Base-by-base conservation (phyloP, 768 basidiomycete species). In the Calocera viscosa region DNA sequence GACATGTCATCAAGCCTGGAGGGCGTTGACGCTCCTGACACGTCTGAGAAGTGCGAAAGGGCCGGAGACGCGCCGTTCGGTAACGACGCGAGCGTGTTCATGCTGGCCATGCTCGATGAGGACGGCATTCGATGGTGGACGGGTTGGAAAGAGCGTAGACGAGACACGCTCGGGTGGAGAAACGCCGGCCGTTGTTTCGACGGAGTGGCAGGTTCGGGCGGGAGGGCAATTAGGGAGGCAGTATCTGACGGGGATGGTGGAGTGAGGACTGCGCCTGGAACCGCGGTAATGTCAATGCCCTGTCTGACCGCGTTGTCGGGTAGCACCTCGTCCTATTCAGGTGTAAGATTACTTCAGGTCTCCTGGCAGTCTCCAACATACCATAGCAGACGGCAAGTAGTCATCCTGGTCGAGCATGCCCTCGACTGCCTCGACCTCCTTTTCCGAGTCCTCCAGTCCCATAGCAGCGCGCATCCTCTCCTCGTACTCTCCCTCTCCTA, bases 21-120 rank as follows among this genome's bases (percentile, higher is more conserved):
- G n/a, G 78, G 74, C 34, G 88, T 87, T 0, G 89, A 87, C 40
- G 80, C 77, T 64, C 85, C 83, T 16, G 90, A 93, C 32, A 91
- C 79, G 1, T 86, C 84, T 3, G 85, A 86, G 72, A 88, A 83
- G 69, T 84, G 84, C 10, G 88, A 88, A 0, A 83, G 80, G 1
- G 83, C 79, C 14, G 85, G 83, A 3, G 84, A 84, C 26, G 77
- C 70, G 10, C 76, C 81, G 60, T 79, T 77, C 67, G 78, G 76
- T 22, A 77, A 66, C 49, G 81, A 80, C 0, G 82, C 79, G 66
- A 79, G 79, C 26, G 53, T 60, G 53, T 60, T 32, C 24, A 80
- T 72, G 17, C 82, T 80, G 49, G 76, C 75, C 33, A 77, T 74
- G 66, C 80, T 81, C 43, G 77, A 77, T 53, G 78, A 76, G 17